phyloP scores from a whole-genome alignment of 768 basidiomycete genomes.

The Phylloporus sp. region DNA sequence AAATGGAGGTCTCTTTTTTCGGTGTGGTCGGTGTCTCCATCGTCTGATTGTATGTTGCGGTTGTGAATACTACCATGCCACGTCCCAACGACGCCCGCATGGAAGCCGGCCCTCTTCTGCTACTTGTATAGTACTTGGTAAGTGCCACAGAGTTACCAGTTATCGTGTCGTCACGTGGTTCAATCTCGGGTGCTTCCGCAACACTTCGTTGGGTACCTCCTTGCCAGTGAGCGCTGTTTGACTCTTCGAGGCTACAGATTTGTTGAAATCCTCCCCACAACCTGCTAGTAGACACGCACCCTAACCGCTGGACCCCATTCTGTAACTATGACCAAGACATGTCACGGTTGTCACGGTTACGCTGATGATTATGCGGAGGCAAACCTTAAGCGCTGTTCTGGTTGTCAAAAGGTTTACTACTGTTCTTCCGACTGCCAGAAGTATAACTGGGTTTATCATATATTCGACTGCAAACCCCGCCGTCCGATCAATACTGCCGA shows the following conservation, averaged over 20 bases:
- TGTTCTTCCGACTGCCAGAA: conserved; percentile 1
- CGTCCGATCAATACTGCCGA: conserved; percentile 3
- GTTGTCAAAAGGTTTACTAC: conserved; percentile 1
- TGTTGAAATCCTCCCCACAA: background rate
- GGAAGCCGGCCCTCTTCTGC: too few relatives aligned
- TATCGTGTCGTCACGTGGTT: too few relatives aligned
- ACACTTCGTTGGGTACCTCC: background rate
- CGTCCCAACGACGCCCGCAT: too few relatives aligned
- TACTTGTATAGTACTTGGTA: too few relatives aligned
- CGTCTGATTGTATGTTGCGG: too few relatives aligned
- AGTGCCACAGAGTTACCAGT: too few relatives aligned
- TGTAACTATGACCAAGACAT: background rate
- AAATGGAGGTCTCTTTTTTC: too few relatives aligned
- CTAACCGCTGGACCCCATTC: background rate
- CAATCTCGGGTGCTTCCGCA: background rate
- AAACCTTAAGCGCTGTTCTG: conserved; percentile 1
- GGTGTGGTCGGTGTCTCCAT: too few relatives aligned
- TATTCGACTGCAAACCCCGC: conserved; percentile 6
- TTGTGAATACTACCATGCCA: too few relatives aligned
- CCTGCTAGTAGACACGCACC: background rate
- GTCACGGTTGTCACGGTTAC: background rate
- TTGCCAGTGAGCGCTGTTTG: background rate
- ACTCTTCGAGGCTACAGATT: too few relatives aligned
- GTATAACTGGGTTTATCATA: background rate
- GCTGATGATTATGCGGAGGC: background rate